Conservation (phyloP, 306 rosid species). For the Cicer chorassanicum region DNA sequence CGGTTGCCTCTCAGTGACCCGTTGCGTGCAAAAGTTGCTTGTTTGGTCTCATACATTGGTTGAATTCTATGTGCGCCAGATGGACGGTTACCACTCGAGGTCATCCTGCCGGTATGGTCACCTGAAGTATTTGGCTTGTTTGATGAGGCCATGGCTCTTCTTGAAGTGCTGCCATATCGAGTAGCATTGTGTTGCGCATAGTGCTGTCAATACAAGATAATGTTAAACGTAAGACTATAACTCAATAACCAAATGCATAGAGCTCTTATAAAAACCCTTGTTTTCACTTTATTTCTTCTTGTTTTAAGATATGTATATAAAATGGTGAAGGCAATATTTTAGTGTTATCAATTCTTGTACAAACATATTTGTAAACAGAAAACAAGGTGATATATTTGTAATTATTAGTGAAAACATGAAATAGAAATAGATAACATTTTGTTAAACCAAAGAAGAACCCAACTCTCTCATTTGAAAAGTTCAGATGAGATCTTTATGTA, state of each 20-base stretch:
- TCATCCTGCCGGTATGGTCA: constrained; percentile 63
- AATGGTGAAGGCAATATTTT: constrained; percentile 3
- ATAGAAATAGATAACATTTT: not conserved
- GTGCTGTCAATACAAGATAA: constrained; percentile 57
- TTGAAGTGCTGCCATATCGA: constrained; percentile 89
- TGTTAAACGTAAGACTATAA: constrained; percentile 19
- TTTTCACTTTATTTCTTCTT: not conserved
- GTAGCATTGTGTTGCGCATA: constrained; percentile 65
- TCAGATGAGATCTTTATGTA: constrained; percentile 13
- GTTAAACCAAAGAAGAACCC: constrained; percentile 1
- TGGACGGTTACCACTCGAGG: constrained; percentile 59
- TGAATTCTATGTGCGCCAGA: constrained; percentile 65
- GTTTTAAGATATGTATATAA: constrained; percentile 5
- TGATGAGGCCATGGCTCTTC: constrained; percentile 65
- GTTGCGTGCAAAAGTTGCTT: constrained; percentile 53
- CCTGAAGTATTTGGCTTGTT: constrained; percentile 72
- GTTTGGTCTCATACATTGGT: constrained; percentile 60
- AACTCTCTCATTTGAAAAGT: not conserved
- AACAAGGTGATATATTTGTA: not conserved
- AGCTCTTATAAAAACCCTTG: not conserved
- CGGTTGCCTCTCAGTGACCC: constrained; percentile 63
- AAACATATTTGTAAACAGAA: not conserved
- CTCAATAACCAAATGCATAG: constrained; percentile 1
- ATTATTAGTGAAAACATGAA: not conserved
- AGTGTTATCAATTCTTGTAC: not conserved